Percentiles rank a stretch among this genome's conserved stretches.
These are phyloP conservation scores for Gracilaria domingensis DNA, from an alignment of 23 red algal species.

Conservation along the genomic window DNA sequence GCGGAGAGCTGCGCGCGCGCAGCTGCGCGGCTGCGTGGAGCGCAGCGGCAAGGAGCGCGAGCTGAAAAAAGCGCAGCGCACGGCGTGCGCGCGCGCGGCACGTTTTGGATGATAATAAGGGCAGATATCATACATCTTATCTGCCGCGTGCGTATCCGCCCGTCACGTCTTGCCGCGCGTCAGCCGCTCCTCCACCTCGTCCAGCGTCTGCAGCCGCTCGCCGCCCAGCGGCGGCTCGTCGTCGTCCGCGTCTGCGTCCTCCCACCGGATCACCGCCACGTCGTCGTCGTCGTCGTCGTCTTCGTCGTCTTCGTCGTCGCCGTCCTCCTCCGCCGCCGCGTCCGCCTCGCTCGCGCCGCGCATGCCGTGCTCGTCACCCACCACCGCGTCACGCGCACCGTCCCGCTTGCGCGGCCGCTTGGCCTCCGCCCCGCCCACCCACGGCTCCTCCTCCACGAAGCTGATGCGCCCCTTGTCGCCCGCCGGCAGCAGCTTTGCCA, in stretches of 20 bases:
- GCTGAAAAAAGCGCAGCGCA: neutral
- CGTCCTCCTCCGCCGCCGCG: neutral
- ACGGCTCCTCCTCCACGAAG: constrained; percentile 79
- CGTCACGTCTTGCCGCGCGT: neutral
- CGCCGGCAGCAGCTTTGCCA: constrained; percentile 75
- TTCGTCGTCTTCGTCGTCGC: neutral
- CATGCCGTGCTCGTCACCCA: neutral
- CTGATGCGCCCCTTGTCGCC: constrained; percentile 51
- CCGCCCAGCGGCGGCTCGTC: neutral
- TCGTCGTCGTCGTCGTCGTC: constrained; percentile 26
- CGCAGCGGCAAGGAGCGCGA: neutral
- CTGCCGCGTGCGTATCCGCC: neutral
- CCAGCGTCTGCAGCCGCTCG: constrained; percentile 18
- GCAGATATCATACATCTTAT: too few species aligned
- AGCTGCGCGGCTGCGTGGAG: neutral
- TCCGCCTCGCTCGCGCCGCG: neutral
- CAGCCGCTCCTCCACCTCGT: constrained; percentile 50
- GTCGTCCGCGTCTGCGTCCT: neutral
- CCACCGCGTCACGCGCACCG: neutral
- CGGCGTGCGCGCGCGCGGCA: neutral
- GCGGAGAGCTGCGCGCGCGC: neutral
- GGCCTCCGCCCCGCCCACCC: constrained; percentile 16
- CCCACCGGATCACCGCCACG: constrained; percentile 1
- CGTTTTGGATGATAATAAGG: too few species aligned
- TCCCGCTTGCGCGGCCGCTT: neutral